phyloP scores from a whole-genome alignment of 805 yeast species.

The Saccharomycopsis sp. region DNA sequence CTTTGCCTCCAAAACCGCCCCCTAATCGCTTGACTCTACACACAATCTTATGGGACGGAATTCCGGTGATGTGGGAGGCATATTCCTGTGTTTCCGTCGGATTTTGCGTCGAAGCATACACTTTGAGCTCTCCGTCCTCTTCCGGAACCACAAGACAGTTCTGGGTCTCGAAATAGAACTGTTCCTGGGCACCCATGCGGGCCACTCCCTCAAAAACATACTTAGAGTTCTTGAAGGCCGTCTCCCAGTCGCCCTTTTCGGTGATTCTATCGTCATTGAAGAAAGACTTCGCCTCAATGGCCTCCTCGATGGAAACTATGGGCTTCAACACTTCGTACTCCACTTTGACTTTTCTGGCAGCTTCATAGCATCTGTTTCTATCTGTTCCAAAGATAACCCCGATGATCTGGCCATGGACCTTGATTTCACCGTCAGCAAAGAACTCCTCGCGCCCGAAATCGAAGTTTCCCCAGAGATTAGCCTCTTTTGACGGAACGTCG shows the following conservation, averaged over 20 bases:
- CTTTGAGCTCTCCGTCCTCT: slow-evolving; percentile 41
- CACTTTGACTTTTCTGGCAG: slow-evolving; percentile 36
- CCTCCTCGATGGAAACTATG: slow-evolving; percentile 38
- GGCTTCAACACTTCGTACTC: slow-evolving; percentile 36
- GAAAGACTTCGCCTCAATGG: slow-evolving; percentile 34
- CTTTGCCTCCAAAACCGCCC: slow-evolving; percentile 48
- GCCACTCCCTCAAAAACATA: slow-evolving; percentile 33
- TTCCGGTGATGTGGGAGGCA: slow-evolving; percentile 38
- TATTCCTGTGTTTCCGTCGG: slow-evolving; percentile 39
- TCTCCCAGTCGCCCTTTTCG: slow-evolving; percentile 36
- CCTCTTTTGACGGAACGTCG: slow-evolving; percentile 33
- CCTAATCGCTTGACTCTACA: slow-evolving; percentile 38
- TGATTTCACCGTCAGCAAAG: slow-evolving; percentile 37
- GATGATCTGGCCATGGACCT: slow-evolving; percentile 38
- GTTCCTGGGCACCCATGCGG: slow-evolving; percentile 43
- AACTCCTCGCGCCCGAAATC: slow-evolving; percentile 38
- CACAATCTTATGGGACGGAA: slow-evolving; percentile 36
- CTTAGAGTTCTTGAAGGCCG: slow-evolving; percentile 30
- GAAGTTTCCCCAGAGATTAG: slow-evolving; percentile 38
- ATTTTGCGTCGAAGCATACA: slow-evolving; percentile 38
- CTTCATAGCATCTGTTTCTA: slow-evolving; percentile 36
- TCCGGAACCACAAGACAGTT: slow-evolving; percentile 39
- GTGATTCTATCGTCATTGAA: slow-evolving; percentile 32
- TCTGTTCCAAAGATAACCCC: slow-evolving; percentile 36
- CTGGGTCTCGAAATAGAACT: slow-evolving; percentile 42